Evolutionary conservation across 805 yeast genomes (phyloP).

Genomic region (Kazachstania psychrophila): DNA sequence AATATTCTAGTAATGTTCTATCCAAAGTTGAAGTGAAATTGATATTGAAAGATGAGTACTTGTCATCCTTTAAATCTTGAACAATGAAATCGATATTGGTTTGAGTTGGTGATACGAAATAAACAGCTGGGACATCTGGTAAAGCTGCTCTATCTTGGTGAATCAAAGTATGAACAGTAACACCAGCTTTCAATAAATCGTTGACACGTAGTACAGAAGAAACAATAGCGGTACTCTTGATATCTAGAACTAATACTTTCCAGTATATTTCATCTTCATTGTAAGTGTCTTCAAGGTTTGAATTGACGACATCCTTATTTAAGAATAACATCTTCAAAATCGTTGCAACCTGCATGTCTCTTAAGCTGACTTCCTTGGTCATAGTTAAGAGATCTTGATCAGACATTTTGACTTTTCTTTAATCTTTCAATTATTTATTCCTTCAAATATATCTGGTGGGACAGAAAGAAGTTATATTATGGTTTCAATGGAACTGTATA

Average conservation of each 20-base stretch:
- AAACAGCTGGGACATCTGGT: slow-evolving; percentile 91
- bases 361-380: slow-evolving; percentile 19
- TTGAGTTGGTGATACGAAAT: slow-evolving; percentile 79
- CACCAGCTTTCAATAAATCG: slow-evolving; percentile 81
- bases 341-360: slow-evolving; percentile 35
- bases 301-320: slow-evolving; percentile 48
- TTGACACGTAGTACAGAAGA: slow-evolving; percentile 90
- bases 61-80: slow-evolving; percentile 62
- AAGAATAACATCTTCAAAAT: slow-evolving; percentile 79
- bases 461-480: no score
- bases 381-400: background rate
- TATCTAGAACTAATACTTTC: slow-evolving; percentile 85
- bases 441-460: no score
- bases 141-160: slow-evolving; percentile 66
- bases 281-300: slow-evolving; percentile 45
- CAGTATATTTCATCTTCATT: slow-evolving; percentile 66
- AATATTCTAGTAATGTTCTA: slow-evolving; percentile 74
- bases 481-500: no score
- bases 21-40: slow-evolving; percentile 78
- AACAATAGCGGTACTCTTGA: slow-evolving; percentile 70
- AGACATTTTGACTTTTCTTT: slow-evolving; percentile 1
- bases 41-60: slow-evolving; percentile 70
- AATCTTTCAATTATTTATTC: no score
- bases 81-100: slow-evolving; percentile 65
- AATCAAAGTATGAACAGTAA: slow-evolving; percentile 79